Percentiles rank a stretch among this genome's conserved stretches.
Conservation (phyloP, 164 flowering plant species). For the Nelumbo lutea region DNA sequence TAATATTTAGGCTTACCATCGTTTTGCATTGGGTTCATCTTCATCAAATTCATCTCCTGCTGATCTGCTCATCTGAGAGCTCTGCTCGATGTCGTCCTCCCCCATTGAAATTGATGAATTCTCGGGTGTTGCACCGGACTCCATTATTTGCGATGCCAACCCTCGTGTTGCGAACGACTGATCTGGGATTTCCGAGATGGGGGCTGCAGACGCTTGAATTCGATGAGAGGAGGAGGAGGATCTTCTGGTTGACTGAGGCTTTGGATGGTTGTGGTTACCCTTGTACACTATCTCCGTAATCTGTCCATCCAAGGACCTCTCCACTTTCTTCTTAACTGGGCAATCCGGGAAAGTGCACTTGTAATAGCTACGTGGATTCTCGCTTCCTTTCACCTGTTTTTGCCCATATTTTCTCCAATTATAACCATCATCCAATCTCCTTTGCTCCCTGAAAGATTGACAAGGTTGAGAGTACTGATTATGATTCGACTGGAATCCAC, state of each 20-base stretch:
- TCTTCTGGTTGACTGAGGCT: constrained; percentile 63
- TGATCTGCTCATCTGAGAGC: constrained; percentile 41
- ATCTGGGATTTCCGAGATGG: constrained; percentile 22
- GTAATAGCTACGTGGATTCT: constrained; percentile 77
- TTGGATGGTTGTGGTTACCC: constrained; percentile 79
- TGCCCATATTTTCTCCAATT: constrained; percentile 92
- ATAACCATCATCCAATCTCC: constrained; percentile 74
- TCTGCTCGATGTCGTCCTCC: constrained; percentile 54
- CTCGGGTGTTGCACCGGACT: constrained; percentile 39
- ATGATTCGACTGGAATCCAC: constrained; percentile 18
- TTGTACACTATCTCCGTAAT: constrained; percentile 85
- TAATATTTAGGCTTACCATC: constrained; percentile 42
- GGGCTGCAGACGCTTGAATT: constrained; percentile 18
- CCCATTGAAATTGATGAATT: constrained; percentile 63
- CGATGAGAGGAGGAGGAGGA: constrained; percentile 35
- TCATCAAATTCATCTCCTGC: constrained; percentile 40
- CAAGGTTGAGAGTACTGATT: constrained; percentile 28
- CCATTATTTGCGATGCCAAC: constrained; percentile 23
- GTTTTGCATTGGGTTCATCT: constrained; percentile 57
- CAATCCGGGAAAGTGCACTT: constrained; percentile 74
- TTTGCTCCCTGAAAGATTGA: constrained; percentile 42
- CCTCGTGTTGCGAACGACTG: constrained; percentile 15
- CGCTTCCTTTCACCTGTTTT: constrained; percentile 81
- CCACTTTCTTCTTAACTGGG: constrained; percentile 81
- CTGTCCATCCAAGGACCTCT: constrained; percentile 67